Percentiles rank a stretch among this genome's conserved stretches.
Conservation (phyloP, 176 grass and related monocot species). For the Tillandsia leiboldiana region DNA sequence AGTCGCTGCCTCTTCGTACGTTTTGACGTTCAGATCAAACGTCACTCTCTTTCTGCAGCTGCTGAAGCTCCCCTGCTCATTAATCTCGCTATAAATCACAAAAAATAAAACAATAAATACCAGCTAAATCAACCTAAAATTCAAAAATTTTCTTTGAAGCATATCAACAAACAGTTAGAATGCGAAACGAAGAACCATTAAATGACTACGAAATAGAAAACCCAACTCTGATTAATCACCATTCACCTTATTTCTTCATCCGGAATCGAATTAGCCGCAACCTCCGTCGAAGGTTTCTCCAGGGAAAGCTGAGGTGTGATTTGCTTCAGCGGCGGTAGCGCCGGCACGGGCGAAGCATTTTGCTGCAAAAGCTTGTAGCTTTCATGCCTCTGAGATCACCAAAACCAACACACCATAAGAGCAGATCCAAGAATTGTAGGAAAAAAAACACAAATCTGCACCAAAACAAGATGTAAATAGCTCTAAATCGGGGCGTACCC, state of each 20-base stretch:
- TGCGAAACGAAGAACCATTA: neutral
- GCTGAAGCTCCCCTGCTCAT: constrained; percentile 39
- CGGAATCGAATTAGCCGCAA: constrained; percentile 27
- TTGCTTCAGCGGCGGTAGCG: constrained; percentile 21
- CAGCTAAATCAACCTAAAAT: neutral
- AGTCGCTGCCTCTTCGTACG: constrained; percentile 40
- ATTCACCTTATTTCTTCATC: constrained; percentile 37
- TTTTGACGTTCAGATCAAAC: constrained; percentile 84
- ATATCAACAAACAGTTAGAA: constrained; percentile 1
- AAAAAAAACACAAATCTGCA: neutral
- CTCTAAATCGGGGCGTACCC: constrained; percentile 21
- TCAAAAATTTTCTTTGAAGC: neutral
- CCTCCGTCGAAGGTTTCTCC: constrained; percentile 30
- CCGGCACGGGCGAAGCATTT: neutral
- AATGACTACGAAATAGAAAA: neutral
- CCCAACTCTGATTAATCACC: neutral
- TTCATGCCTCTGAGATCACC: constrained; percentile 11
- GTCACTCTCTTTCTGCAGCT: constrained; percentile 86
- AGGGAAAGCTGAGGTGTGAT: constrained; percentile 21
- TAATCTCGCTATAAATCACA: constrained; percentile 42
- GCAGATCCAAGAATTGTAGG: neutral
- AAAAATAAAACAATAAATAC: neutral
- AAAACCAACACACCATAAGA: neutral
- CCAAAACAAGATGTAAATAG: neutral
- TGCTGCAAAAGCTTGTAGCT: constrained; percentile 4